phyloP scores from a whole-genome alignment of 305 asterid species.

The Plantago coronopus region DNA sequence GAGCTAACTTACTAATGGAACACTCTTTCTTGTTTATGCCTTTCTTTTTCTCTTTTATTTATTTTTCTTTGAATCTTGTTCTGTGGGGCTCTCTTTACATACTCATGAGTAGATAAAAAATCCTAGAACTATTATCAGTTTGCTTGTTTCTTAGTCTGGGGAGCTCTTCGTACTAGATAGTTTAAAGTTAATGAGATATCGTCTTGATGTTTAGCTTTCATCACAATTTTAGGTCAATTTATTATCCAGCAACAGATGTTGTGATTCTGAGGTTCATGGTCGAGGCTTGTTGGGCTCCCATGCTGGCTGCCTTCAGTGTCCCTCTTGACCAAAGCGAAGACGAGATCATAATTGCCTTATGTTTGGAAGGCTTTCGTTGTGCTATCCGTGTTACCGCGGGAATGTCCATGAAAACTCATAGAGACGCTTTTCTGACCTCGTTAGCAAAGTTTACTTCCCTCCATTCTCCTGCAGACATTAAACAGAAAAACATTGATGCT shows the following conservation, averaged over 20 bases:
- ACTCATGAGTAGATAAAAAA: conserved; percentile 1
- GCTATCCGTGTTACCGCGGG: conserved; percentile 98
- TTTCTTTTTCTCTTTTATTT: conserved; percentile 11
- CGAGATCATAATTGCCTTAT: conserved; percentile 63
- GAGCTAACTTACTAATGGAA: conserved; percentile 16
- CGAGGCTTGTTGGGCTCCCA: conserved; percentile 99
- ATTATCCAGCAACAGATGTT: conserved; percentile 95
- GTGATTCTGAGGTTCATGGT: conserved; percentile 94
- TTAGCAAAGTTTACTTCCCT: conserved; percentile 96
- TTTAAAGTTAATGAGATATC: conserved; percentile 12
- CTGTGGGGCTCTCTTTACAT: conserved; percentile 11
- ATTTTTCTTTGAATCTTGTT: conserved; percentile 5
- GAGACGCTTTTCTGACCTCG: conserved; percentile 97
- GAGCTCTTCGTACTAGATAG: conserved; percentile 8
- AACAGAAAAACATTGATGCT: conserved; percentile 92
- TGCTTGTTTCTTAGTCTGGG: neutral
- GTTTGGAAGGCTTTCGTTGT: conserved; percentile 84
- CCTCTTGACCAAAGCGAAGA: conserved; percentile 97
- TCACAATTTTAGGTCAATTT: conserved; percentile 75
- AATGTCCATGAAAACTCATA: conserved; percentile 97
- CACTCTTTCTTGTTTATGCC: neutral
- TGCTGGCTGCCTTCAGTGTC: conserved; percentile 99
- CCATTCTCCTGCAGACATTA: conserved; percentile 97
- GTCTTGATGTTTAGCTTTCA: conserved; percentile 31
- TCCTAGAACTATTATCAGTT: too few species aligned